Base-by-base conservation (phyloP, 345 rosid genomes). In the Salix suchowensis region DNA sequence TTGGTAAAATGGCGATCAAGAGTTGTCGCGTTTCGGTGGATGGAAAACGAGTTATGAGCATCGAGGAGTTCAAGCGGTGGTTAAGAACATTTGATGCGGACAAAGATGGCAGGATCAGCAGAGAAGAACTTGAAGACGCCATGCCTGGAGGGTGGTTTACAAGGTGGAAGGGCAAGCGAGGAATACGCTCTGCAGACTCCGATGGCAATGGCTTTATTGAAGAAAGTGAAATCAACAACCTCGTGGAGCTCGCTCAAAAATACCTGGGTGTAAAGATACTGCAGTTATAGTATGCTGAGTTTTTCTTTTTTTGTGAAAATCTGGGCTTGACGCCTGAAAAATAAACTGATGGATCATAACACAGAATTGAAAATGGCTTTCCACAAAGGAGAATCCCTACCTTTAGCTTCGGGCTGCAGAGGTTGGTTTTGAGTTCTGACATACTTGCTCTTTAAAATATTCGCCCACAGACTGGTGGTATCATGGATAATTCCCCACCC, bases 21-120 rank as follows among this genome's bases (percentile, higher is more conserved):
- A 8, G 1, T 19, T 23, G 26, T 18, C 3, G 68, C 36, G 4
- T 52, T 65, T 28, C 77, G 8, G 40, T 21, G 61, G 71, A 50
- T 72, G 70, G 71, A 2, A 68, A 36, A 18, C 37, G 28, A 14
- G 66, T 52, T 26, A 68, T 24, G 78, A 75, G 26, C 16, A 5
- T n/a, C 10, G 72, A 68, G 72, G 19, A 75, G 66, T 55, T 75
- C 78, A 67, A 75, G 46, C 21, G 37, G 72, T 75, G 72, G 66
- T 1, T 67, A 18, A 37, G 8, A 30, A 12, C 54, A 19, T 58
- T 67, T 9, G 73, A 55, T 1, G 12, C 58, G 0, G 67, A 67
- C 81, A 37, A 30, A 52, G 72, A 78, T 26, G 76, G 73, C 0
- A 55, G 6, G 44, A 28, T 66, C 6, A 72, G 72, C 72, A 65